Evolutionary conservation across 78 protist species (phyloP).

Genomic region (Dictyostelium brefeldianum): DNA sequence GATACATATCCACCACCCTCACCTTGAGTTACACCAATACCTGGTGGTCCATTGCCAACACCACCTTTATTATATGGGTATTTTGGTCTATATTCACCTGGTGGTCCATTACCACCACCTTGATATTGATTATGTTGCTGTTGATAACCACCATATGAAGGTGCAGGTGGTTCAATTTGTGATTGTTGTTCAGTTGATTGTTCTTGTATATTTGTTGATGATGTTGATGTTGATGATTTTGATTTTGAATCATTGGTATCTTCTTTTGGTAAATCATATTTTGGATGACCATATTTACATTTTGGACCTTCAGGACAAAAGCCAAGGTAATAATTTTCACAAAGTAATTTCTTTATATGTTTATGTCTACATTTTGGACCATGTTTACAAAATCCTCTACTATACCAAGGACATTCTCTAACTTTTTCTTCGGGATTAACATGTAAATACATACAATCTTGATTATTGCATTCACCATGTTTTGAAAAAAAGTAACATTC

Average conservation of each 20-base stretch:
- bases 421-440: conserved; percentile 89
- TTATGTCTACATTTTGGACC: conserved; percentile 89
- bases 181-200: conserved; percentile 26
- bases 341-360: conserved; percentile 81
- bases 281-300: conserved; percentile 89
- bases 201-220: background rate
- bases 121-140: conserved; percentile 1
- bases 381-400: conserved; percentile 95
- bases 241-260: conserved; percentile 13
- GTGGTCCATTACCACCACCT: background rate
- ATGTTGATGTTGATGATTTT: conserved; percentile 40
- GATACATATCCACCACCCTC: background rate
- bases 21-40: background rate
- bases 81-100: background rate
- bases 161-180: conserved; percentile 12
- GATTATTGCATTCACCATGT: conserved; percentile 82
- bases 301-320: conserved; percentile 95
- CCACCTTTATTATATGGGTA: background rate
- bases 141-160: background rate
- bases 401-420: conserved; percentile 95
- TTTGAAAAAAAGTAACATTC: conserved; percentile 89
- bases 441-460: conserved; percentile 93
- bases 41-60: background rate
- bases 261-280: conserved; percentile 79
- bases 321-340: conserved; percentile 91